phyloP scores from a whole-genome alignment of 2,329 filamentous ascomycete genomes.

The Cladophialophora carrionii region DNA sequence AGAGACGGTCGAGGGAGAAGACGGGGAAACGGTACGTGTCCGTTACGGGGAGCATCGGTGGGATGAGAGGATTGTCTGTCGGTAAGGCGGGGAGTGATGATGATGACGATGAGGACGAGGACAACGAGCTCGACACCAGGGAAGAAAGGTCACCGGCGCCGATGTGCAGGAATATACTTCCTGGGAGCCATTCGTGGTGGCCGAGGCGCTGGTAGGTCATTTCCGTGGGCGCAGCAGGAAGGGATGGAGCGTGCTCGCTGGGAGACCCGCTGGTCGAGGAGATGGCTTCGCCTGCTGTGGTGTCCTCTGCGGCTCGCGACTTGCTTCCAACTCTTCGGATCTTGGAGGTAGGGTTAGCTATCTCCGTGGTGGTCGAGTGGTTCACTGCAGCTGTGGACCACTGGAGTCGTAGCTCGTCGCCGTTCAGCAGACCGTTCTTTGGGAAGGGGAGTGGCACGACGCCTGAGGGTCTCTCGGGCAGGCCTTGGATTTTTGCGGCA shows the following conservation, averaged over 20 bases:
- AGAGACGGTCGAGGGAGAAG: constrained; percentile 31
- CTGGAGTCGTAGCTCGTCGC: constrained; percentile 7
- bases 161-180: constrained; percentile 28
- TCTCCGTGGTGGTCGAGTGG: neutral
- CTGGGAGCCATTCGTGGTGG: constrained; percentile 21
- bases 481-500: neutral
- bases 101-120: neutral
- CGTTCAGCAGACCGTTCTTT: constrained; percentile 5
- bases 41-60: constrained; percentile 32
- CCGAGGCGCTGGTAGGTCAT: constrained; percentile 12
- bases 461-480: neutral
- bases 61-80: constrained; percentile 24
- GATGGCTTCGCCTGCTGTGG: neutral
- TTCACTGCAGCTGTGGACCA: neutral
- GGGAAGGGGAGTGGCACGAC: constrained; percentile 19
- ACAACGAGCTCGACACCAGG: neutral
- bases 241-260: neutral
- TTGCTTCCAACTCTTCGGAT: neutral
- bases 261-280: neutral
- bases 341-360: neutral
- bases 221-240: neutral
- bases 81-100: constrained; percentile 12
- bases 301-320: neutral
- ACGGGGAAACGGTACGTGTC: constrained; percentile 30
- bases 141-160: constrained; percentile 18